Base-by-base conservation (phyloP, 192 early-diverging fungal genomes). In the Dissophora globulifera region DNA sequence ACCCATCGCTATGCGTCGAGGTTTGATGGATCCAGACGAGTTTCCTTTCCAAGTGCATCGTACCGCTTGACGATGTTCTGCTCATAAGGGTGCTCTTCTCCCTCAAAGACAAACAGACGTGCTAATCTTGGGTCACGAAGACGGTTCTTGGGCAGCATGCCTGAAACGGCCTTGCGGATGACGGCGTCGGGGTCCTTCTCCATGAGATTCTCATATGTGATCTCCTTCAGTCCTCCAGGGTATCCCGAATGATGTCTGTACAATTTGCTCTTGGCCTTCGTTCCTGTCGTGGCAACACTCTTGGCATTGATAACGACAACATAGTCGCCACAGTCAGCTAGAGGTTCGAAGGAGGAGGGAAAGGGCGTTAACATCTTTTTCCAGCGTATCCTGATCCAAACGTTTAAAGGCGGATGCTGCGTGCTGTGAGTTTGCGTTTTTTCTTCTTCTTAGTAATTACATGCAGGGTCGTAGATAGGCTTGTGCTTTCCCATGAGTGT, bases 401-500 rank as follows among this genome's bases (percentile, higher is more conserved):
- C n/a, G n/a, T n/a, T n/a, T n/a, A n/a, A n/a, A n/a, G n/a, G n/a
- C n/a, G n/a, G n/a, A n/a, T n/a, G n/a, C n/a, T n/a, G n/a, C n/a
- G n/a, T n/a, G n/a, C n/a, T n/a, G n/a, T n/a, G n/a, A n/a, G n/a
- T n/a, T n/a, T n/a, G n/a, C n/a, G n/a, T n/a, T n/a, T n/a, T n/a
- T n/a, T n/a, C n/a, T n/a, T n/a, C n/a, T n/a, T n/a, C n/a, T n/a
- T n/a, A n/a, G n/a, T n/a, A n/a, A n/a, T 38, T 84, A 94, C 91
- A 83, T 48, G 94, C 93, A 38, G 94, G 95, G 69, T 95, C 85
- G 66, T 87, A 95, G 45, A 92, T 92, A 23, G 95, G 95, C 88
- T 97, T 97, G 83, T 98, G 93, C 78, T 98, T 98, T 30, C 97
- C 97, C 85, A 95, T 92, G 38, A 98, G 86, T 19, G 95, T 95